Conservation (phyloP, 1,284 basidiomycete genomes). For the Clitocybe nebularis region DNA sequence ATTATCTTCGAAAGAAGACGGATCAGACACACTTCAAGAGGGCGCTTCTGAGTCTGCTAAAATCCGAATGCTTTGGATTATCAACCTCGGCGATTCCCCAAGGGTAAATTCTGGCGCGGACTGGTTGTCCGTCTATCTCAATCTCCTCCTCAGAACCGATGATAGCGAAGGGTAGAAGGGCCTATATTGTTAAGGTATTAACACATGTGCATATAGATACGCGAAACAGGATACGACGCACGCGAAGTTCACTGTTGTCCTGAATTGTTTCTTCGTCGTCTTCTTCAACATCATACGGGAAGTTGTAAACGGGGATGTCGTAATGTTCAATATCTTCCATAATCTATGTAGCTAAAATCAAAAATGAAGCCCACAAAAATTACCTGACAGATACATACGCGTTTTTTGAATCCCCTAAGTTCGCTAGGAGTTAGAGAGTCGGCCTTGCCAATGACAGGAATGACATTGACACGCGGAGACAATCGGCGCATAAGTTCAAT, state of each 20-base stretch:
- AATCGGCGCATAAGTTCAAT: conserved; percentile 98
- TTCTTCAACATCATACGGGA: conserved; percentile 98
- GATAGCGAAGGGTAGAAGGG: conserved; percentile 93
- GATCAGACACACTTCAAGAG: conserved; percentile 68
- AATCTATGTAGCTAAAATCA: conserved; percentile 49
- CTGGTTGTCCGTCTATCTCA: conserved; percentile 85
- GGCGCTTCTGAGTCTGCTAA: conserved; percentile 87
- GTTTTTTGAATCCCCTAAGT: conserved; percentile 93
- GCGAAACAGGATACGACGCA: conserved; percentile 31
- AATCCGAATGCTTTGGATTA: conserved; percentile 98
- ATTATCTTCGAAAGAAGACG: neutral
- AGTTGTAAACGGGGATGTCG: conserved; percentile 98
- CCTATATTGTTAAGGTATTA: conserved; percentile 37
- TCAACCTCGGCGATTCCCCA: conserved; percentile 99
- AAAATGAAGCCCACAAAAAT: neutral
- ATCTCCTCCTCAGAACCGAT: conserved; percentile 98
- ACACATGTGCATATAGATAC: neutral
- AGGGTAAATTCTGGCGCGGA: conserved; percentile 92
- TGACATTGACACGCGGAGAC: conserved; percentile 97
- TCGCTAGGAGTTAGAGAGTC: conserved; percentile 93
- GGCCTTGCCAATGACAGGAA: conserved; percentile 97
- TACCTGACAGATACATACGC: conserved; percentile 50
- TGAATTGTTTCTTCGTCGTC: conserved; percentile 98
- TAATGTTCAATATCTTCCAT: conserved; percentile 99
- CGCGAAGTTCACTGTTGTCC: conserved; percentile 93